Base-by-base conservation (phyloP, 768 basidiomycete species). In the Vararia minispora region DNA sequence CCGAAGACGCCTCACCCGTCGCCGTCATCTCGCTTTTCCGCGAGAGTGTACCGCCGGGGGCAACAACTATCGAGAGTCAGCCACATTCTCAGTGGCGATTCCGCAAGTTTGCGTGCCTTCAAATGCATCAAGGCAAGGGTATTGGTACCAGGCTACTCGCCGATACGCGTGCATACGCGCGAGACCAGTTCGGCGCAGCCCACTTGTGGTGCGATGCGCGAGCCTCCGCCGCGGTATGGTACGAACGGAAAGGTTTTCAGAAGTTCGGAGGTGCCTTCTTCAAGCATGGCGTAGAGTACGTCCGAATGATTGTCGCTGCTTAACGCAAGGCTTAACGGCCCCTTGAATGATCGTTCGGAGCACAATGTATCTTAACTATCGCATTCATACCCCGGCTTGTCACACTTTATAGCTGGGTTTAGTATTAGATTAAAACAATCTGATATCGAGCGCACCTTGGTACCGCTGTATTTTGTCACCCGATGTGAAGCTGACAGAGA, bases 191-290 rank as follows among this genome's bases (percentile, higher is more conserved):
- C 35, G 60, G 59, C 14, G 67, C 59, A n/a, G 46, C 44, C 5
- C 48, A 65, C 10, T 53, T 72, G 5, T 79, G 74, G 74, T 78
- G 75, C 56, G 75, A 77, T 49, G 76, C 75, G 16, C 56, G 74
- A 44, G 52, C 55, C 31, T 56, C 63, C 12, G 64, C 62, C 5
- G 43, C 52, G 16, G 56, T 42, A 16, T 77, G 74, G 72, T 79
- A 77, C 52, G 52, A 61, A 44, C 69, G 62, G 42, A 64, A 71
- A 41, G 74, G 71, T 3, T 58, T 78, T 52, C 34, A 49, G 17
- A 43, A 58, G n/a, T 71, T 75, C 40, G 75, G 74, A 14, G 54
- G 60, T 13, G 54, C 38, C 1, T 76, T 79, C 52, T 73, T 49
- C 56, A 77, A 76, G 57, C 65, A 63, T 5, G 51, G 58, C 28